Evolutionary conservation across 2,329 filamentous ascomycete genomes (phyloP).

Genomic region (Blastomyces percursus): DNA sequence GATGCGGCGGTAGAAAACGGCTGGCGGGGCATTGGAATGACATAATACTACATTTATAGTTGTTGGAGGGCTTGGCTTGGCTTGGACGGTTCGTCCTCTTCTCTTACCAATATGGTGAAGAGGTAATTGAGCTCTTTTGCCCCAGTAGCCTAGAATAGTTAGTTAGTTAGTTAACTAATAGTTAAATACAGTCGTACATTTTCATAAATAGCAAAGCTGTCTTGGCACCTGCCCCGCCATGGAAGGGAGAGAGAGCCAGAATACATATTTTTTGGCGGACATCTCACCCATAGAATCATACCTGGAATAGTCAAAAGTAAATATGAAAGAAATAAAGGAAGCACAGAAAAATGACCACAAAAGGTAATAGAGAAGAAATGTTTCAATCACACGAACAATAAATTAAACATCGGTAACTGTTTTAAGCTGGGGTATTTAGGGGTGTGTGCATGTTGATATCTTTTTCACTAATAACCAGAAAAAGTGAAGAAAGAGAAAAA

Average conservation of each 20-base stretch:
- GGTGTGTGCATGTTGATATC: not conserved
- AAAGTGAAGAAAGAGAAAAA: not conserved
- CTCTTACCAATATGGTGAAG: no score
- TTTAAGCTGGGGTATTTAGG: not conserved
- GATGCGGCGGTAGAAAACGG: constrained; percentile 4
- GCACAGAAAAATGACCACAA: not conserved
- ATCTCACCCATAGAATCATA: not conserved
- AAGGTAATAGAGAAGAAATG: not conserved
- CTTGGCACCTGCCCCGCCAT: constrained; percentile 1
- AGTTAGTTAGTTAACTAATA: no score
- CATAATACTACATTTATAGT: no score
- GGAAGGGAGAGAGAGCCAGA: not conserved
- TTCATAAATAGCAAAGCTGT: no score
- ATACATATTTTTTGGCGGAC: not conserved
- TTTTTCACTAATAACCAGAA: not conserved
- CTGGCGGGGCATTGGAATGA: not conserved
- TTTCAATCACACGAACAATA: not conserved
- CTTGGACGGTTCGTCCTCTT: no score
- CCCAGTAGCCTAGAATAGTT: no score
- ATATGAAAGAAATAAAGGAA: not conserved
- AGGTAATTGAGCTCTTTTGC: no score
- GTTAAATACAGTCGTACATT: no score
- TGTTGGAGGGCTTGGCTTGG: no score
- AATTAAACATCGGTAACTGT: not conserved
- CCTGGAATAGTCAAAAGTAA: not conserved